Evolutionary conservation across 2,329 filamentous ascomycete species (phyloP).

Genomic region (Hyphodiscus sp.): DNA sequence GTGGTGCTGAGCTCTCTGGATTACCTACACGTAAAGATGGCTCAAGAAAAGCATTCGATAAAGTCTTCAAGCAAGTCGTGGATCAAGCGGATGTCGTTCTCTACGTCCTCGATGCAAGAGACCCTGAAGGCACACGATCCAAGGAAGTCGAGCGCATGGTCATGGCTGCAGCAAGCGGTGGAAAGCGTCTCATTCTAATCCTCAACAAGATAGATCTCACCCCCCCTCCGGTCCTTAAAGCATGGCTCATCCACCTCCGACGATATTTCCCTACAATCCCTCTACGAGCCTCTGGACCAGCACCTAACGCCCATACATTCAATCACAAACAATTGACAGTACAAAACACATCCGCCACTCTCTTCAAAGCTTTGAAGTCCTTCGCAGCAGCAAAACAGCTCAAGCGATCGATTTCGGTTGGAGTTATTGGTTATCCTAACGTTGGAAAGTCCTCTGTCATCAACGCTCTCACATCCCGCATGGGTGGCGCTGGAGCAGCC

Average conservation of each 20-base stretch:
- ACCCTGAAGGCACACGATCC: constrained; percentile 85
- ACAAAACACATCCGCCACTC: constrained; percentile 74
- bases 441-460: constrained; percentile 96
- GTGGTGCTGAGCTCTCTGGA: constrained; percentile 43
- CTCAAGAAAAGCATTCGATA: constrained; percentile 86
- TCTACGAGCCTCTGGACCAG: constrained; percentile 74
- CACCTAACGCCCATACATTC: constrained; percentile 82
- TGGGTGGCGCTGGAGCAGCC: constrained; percentile 63
- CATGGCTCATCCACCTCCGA: constrained; percentile 78
- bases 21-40: constrained; percentile 49
- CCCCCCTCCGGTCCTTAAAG: constrained; percentile 72
- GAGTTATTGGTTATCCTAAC: constrained; percentile 92
- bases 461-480: constrained; percentile 77
- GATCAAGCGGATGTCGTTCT: constrained; percentile 85
- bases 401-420: constrained; percentile 84
- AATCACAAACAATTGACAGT: constrained; percentile 87
- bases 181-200: constrained; percentile 83
- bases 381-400: constrained; percentile 78
- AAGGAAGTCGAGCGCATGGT: constrained; percentile 85
- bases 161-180: constrained; percentile 77
- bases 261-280: constrained; percentile 89
- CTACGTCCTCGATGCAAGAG: constrained; percentile 87
- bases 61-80: constrained; percentile 90
- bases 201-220: constrained; percentile 95
- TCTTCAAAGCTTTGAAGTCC: constrained; percentile 85